Conservation (phyloP, 768 basidiomycete genomes). For the Phanerochaete carnosa region DNA sequence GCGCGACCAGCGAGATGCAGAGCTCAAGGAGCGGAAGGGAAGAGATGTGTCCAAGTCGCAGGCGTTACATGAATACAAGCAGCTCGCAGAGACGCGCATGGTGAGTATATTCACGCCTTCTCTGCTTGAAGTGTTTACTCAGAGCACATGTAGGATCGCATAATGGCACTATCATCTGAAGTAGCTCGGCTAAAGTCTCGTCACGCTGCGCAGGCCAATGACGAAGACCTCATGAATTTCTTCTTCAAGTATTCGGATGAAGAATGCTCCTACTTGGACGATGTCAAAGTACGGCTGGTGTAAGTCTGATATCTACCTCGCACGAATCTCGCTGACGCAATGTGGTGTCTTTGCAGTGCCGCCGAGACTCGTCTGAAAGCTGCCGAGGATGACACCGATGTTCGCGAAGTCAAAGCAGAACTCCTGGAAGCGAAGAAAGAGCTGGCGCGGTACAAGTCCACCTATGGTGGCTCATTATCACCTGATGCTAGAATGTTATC, state of each 20-base stretch:
- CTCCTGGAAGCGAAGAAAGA: constrained; percentile 43
- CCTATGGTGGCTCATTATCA: constrained; percentile 56
- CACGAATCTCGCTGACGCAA: neutral
- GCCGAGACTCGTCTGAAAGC: constrained; percentile 48
- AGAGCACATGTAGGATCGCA: constrained; percentile 54
- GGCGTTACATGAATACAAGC: constrained; percentile 62
- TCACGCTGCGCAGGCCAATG: constrained; percentile 70
- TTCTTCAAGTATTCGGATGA: constrained; percentile 56
- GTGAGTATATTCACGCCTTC: constrained; percentile 27
- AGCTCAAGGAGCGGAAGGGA: constrained; percentile 65
- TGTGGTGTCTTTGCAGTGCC: constrained; percentile 35
- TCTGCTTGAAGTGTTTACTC: neutral
- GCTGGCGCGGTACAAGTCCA: constrained; percentile 57
- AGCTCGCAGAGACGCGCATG: constrained; percentile 58
- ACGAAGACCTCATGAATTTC: constrained; percentile 71
- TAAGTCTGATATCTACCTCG: constrained; percentile 33
- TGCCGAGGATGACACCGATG: constrained; percentile 45
- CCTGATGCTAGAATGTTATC: constrained; percentile 51
- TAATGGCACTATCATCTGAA: constrained; percentile 69
- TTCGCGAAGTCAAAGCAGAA: constrained; percentile 42
- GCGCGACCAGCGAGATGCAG: constrained; percentile 63
- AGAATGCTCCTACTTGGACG: constrained; percentile 47
- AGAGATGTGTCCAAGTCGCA: constrained; percentile 57
- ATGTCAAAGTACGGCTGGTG: constrained; percentile 53
- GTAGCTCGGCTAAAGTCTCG: constrained; percentile 67